A percentile compares a stretch with the other conserved stretches of the same genome.
Conservation (phyloP, 768 basidiomycete genomes). For the Cyclocybe aegerita region DNA sequence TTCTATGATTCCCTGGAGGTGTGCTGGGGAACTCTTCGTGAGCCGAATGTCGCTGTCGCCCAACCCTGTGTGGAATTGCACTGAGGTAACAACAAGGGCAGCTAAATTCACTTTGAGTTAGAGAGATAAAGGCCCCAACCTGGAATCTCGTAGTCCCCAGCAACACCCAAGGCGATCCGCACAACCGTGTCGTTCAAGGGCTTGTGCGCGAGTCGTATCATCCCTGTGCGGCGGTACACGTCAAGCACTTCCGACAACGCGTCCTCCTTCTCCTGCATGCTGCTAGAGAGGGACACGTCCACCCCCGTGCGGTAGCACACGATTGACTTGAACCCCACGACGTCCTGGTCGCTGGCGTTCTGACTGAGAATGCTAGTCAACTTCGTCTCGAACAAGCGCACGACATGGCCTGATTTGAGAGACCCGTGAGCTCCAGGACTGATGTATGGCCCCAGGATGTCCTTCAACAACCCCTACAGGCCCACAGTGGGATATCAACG, state of each 20-base stretch:
- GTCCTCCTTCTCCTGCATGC: constrained; percentile 22
- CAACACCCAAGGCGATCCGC: constrained; percentile 49
- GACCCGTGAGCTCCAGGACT: constrained; percentile 13
- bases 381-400: constrained; percentile 29
- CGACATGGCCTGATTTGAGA: constrained; percentile 9
- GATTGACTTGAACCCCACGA: constrained; percentile 75
- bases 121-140: constrained; percentile 35
- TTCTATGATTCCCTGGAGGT: constrained; percentile 68
- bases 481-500: constrained; percentile 1
- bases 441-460: constrained; percentile 19
- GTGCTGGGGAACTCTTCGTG: constrained; percentile 56
- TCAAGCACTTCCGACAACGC: constrained; percentile 32
- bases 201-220: constrained; percentile 59
- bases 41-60: constrained; percentile 74
- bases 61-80: constrained; percentile 84
- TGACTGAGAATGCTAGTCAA: constrained; percentile 36
- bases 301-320: constrained; percentile 79
- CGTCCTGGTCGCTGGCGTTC: constrained; percentile 42
- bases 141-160: constrained; percentile 55
- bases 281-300: constrained; percentile 38
- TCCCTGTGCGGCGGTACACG: constrained; percentile 32
- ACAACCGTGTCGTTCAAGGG: constrained; percentile 68
- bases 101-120: neutral
- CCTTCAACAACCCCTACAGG: constrained; percentile 29
- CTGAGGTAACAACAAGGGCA: constrained; percentile 32